These are phyloP conservation scores for Diplotaxis tenuifolia DNA, from an alignment of 345 rosid species.

Conservation along the genomic window DNA sequence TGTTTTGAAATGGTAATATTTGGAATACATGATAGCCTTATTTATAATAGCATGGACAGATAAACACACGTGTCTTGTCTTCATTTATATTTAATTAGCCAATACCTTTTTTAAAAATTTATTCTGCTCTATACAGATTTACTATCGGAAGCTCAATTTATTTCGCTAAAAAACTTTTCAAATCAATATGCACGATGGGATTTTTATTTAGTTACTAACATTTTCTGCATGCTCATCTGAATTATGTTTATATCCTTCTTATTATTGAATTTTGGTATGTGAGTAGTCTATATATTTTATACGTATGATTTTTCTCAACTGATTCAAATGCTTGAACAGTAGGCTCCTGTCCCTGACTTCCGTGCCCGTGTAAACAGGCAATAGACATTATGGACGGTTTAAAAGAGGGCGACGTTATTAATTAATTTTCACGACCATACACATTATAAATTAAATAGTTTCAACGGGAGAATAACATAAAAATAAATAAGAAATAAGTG, in stretches of 20 bases:
- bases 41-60: conserved; percentile 16
- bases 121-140: not conserved
- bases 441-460: not conserved
- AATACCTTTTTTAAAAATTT: not conserved
- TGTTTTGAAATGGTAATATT: conserved; percentile 16
- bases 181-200: not conserved
- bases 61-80: conserved; percentile 29
- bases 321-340: not conserved
- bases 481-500: not conserved
- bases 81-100: not conserved
- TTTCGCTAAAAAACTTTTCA: not conserved
- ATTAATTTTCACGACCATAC: not conserved
- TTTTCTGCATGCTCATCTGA: not conserved
- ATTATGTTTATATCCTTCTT: not conserved
- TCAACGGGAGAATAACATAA: not conserved
- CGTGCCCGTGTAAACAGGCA: not conserved
- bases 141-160: not conserved
- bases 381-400: not conserved
- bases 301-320: not conserved
- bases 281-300: not conserved
- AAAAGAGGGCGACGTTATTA: not conserved
- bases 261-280: not conserved
- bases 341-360: not conserved
- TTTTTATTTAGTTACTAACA: not conserved
- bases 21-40: conserved; percentile 18